Evolutionary conservation across 177 flowering plant species (phyloP).

Genomic region (Vitis hybrid): DNA sequence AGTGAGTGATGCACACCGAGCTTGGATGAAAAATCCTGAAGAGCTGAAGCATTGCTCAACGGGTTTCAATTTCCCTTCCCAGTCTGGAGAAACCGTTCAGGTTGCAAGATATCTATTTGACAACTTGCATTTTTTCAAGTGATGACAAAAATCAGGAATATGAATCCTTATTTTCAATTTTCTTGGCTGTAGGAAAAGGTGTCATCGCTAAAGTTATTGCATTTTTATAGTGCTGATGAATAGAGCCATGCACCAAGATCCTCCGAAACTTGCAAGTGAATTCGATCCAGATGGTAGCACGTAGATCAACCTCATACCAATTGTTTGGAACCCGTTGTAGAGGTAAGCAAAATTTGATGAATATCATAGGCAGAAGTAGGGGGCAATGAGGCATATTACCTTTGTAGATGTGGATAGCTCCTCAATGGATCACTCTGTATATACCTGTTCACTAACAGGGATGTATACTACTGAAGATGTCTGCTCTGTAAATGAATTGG

Average conservation of each 20-base stretch:
- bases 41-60: constrained; percentile 67
- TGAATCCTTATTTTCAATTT: background rate
- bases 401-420: constrained; percentile 13
- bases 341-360: background rate
- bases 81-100: constrained; percentile 46
- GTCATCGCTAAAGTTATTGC: constrained; percentile 48
- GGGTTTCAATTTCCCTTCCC: constrained; percentile 62
- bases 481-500: constrained; percentile 11
- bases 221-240: constrained; percentile 48
- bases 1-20: constrained; percentile 57
- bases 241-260: constrained; percentile 11
- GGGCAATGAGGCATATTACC: background rate
- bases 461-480: constrained; percentile 10
- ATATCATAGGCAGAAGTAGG: background rate
- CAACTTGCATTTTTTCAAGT: background rate
- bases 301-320: background rate
- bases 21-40: constrained; percentile 90
- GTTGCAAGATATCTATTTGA: constrained; percentile 29
- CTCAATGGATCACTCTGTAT: background rate
- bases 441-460: constrained; percentile 11
- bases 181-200: constrained; percentile 53
- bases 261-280: constrained; percentile 1
- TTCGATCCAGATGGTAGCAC: background rate
- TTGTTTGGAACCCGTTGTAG: constrained; percentile 13
- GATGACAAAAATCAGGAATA: background rate